Percentiles rank a stretch among this genome's conserved stretches.
phyloP scores from a whole-genome alignment of 768 basidiomycete genomes.

The Roridomyces roridus region DNA sequence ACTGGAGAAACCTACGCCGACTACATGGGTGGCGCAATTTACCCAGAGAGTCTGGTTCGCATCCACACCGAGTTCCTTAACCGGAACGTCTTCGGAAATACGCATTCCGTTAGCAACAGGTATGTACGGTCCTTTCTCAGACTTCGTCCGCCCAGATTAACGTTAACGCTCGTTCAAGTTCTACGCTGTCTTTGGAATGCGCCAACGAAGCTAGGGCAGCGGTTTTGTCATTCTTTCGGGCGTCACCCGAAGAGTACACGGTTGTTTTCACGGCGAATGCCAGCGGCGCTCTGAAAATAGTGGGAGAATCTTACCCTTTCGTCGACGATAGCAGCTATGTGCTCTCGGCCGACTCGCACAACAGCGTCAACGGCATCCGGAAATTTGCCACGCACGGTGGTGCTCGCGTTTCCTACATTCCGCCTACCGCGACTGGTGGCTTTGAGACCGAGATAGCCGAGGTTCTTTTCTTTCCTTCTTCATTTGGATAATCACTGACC shows the following conservation, averaged over 20 bases:
- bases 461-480: constrained; percentile 44
- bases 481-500: constrained; percentile 31
- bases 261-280: constrained; percentile 87
- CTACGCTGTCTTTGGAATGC: constrained; percentile 68
- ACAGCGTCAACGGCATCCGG: constrained; percentile 83
- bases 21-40: constrained; percentile 85
- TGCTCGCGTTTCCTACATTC: constrained; percentile 67
- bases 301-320: constrained; percentile 85
- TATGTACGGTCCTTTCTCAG: too few relatives aligned
- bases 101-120: constrained; percentile 86
- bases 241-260: constrained; percentile 70
- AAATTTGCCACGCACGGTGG: constrained; percentile 67
- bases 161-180: constrained; percentile 49
- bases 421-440: constrained; percentile 68
- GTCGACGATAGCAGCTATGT: constrained; percentile 61
- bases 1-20: constrained; percentile 81
- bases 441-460: constrained; percentile 63
- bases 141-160: constrained; percentile 4
- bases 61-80: constrained; percentile 75
- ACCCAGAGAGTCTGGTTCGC: constrained; percentile 78
- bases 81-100: constrained; percentile 75
- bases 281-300: constrained; percentile 77
- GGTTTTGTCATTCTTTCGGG: constrained; percentile 79
- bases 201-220: constrained; percentile 74
- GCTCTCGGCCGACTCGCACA: constrained; percentile 81